Conservation (phyloP, 2,329 filamentous ascomycete species). For the Chaetomiaceae sp. region DNA sequence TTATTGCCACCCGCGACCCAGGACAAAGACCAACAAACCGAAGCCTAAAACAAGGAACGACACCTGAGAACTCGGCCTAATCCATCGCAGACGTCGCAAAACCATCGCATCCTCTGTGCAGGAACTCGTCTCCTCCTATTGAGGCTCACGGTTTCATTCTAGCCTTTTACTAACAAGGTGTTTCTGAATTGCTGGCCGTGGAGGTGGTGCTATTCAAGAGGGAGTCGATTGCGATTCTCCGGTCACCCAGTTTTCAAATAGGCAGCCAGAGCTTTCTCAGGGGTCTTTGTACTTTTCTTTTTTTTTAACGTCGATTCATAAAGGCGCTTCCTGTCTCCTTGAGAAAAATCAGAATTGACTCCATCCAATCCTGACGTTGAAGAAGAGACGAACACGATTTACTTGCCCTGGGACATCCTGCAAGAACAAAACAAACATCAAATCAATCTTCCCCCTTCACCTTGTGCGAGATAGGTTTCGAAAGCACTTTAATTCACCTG, state of each 20-base stretch:
- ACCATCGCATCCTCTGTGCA: neutral
- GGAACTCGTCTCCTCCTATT: neutral
- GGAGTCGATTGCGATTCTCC: conserved; percentile 26
- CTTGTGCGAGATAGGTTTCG: conserved; percentile 22
- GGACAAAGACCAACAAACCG: conserved; percentile 8
- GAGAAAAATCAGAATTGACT: conserved; percentile 53
- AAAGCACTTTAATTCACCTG: conserved; percentile 12
- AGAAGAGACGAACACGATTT: conserved; percentile 34
- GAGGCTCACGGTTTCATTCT: neutral
- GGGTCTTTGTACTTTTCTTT: conserved; percentile 35
- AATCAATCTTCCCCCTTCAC: conserved; percentile 20
- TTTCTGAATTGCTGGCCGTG: conserved; percentile 26
- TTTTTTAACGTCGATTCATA: conserved; percentile 29
- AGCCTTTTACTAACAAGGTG: conserved; percentile 20
- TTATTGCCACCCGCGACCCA: neutral
- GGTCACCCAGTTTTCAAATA: conserved; percentile 22
- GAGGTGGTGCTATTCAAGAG: conserved; percentile 28
- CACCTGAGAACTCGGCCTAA: neutral
- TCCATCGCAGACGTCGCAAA: conserved; percentile 11
- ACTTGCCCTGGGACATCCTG: conserved; percentile 22
- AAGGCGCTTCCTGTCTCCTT: conserved; percentile 33
- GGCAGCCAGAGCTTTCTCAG: conserved; percentile 8
- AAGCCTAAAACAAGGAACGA: neutral
- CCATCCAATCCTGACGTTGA: conserved; percentile 34
- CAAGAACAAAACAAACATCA: conserved; percentile 23